Evolutionary conservation across 2,329 filamentous ascomycete genomes (phyloP), one percentile per base, ranked within the genome.

Genomic region (Septoria petroselini): DNA sequence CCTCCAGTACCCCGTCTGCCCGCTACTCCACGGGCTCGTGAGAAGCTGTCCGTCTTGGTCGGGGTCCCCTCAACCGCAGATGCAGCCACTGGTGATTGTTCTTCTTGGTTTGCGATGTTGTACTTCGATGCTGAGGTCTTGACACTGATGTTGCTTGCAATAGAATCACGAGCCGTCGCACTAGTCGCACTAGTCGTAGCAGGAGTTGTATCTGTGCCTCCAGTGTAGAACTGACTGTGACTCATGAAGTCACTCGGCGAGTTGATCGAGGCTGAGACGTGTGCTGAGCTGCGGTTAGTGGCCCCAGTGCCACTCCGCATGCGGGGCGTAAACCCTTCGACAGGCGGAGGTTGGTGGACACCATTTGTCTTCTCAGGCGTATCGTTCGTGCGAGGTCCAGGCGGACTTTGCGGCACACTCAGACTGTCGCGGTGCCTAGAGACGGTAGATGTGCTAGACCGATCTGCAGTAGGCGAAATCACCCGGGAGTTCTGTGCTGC

Each of bases 341-440:
- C 57, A 3, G 65, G 61, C 11, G 65, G 64, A 14, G 62, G 60
- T 39, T 66, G 62, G 29, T 67, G 63, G 17, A 65, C 55, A 14
- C 63, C 63, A 29, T 65, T 65, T 12, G 55, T 40, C 44, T 35
- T 52, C 23, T 53, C 51, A 6, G 47, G 30, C 5, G 49, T 48
- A 30, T 58, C 55, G n/a, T 51, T 47, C 18, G 51, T 44, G n/a
- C 56, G 55, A 7, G 47, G 47, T 3, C 51, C 41, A 2, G 64
- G 58, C 12, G 78, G 76, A 52, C 73, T 78, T 40, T 80, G 80
- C 2, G 91, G 91, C 2, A 96, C 90, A 62, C 95, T 89, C 2
- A 96, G 79, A 64, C 88, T 93, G 81, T 68, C 62, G 76, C 80
- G 49, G 67, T 74, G 53, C 71, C 74, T 59, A 3, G 58, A 60